A percentile compares a stretch with the other conserved stretches of the same genome.
Conservation (phyloP, 2,329 filamentous ascomycete species). For the Xylariomycetidae sp. region DNA sequence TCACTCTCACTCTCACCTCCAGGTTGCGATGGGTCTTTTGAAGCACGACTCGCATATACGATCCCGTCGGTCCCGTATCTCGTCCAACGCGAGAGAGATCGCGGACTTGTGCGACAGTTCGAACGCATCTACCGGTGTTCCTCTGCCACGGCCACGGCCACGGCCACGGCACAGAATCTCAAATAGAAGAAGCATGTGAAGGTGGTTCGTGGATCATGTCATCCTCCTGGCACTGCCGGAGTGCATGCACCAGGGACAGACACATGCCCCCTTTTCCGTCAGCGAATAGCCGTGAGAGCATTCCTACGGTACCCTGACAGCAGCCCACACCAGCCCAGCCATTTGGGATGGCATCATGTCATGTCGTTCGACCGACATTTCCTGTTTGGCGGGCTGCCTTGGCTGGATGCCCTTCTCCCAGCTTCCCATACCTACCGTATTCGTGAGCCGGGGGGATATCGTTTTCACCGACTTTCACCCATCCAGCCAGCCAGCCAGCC, state of each 20-base stretch:
- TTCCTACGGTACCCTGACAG: background rate
- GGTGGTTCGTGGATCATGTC: conserved; percentile 2
- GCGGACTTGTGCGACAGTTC: background rate
- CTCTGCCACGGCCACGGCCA: background rate
- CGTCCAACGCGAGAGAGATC: background rate
- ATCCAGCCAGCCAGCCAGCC: too few species aligned
- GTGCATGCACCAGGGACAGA: background rate
- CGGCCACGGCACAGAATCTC: background rate
- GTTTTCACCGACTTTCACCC: too few species aligned
- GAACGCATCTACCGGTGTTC: background rate
- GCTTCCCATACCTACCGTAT: too few species aligned
- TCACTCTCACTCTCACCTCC: background rate
- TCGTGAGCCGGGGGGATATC: too few species aligned
- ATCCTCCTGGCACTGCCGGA: background rate
- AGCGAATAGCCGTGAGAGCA: background rate
- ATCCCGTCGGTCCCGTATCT: conserved; percentile 1
- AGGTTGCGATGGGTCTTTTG: background rate
- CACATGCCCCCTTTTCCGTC: too few species aligned
- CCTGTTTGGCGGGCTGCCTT: too few species aligned
- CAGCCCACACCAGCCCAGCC: background rate
- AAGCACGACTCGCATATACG: conserved; percentile 1
- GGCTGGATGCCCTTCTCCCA: too few species aligned
- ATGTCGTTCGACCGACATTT: too few species aligned
- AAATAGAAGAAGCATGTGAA: conserved; percentile 1
- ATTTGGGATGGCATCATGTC: background rate